Evolutionary conservation across 108 stramenopile genomes (phyloP), one percentile per base, ranked within the genome.

Genomic region (Heterococcus sp.): DNA sequence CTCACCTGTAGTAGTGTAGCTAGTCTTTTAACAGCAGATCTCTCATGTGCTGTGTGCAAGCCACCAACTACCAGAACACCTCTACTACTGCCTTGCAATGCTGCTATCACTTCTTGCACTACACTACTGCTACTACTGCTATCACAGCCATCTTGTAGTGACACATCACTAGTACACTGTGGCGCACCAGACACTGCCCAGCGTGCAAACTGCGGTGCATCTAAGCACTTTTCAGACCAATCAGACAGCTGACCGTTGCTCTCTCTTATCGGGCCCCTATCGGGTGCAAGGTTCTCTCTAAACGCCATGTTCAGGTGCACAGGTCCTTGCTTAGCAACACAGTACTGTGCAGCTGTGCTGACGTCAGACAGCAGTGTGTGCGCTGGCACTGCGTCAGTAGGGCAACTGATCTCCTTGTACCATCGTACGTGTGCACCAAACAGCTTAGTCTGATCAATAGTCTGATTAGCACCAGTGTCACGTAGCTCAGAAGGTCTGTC

Each of bases 251-350:
- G 37, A 1, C 80, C 80, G 14, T 34, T 82, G 63, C 92, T 90
- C 64, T 91, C 93, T 21, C 95, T 85, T 36, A 94, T 88, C 1
- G 93, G 90, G 1, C 95, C 95, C 32, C 72, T 89, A 36, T 92
- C 91, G 0, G 95, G 95, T 35, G 95, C 93, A 31, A 96, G 80
- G 78, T 96, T 96, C 79, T 96, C 95, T 37, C 94, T 86, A 72
- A 95, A 94, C 87, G 92, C 92, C 65, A 96, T 87, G 76, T 96
- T 96, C n/a, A 96, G 65, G 84, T 96, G 95, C 26, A 94, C 94
- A 35, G 94, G 94, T 8, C 94, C 94, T 68, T 86, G 46, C 37
- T 68, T 34, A 21, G 35, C 68, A 31, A 63, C 36, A 8, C 74
- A 46, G 8, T n/a, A 33, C n/a, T n/a, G n/a, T n/a, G n/a, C n/a